phyloP scores from a whole-genome alignment of 768 basidiomycete species.

The Amanita muscaria region DNA sequence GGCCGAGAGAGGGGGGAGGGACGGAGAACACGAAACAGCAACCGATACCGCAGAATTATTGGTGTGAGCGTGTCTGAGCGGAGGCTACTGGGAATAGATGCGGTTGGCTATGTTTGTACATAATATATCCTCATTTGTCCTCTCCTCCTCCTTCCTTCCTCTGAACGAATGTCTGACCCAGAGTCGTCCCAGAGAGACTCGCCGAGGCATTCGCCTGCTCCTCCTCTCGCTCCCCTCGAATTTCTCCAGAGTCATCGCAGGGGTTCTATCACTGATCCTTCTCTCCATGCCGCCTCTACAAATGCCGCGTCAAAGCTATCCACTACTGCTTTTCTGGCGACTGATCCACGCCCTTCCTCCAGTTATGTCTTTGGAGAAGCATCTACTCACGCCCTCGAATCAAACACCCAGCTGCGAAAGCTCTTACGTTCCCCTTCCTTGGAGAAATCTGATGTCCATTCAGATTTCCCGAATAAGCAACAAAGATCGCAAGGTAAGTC shows the following conservation, averaged over 20 bases:
- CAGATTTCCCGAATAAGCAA: conserved; percentile 12
- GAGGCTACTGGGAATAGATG: conserved; percentile 21
- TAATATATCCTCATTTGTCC: conserved; percentile 13
- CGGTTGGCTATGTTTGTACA: conserved; percentile 22
- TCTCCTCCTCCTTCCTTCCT: conserved; percentile 8
- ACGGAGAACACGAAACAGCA: conserved; percentile 50
- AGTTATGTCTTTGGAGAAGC: conserved; percentile 70
- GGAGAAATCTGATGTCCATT: conserved; percentile 29
- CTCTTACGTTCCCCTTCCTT: conserved; percentile 50
- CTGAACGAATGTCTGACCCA: conserved; percentile 5
- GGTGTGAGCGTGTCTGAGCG: conserved; percentile 29
- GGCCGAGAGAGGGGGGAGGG: conserved; percentile 15
- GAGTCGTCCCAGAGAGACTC: conserved; percentile 11
- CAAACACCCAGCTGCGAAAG: conserved; percentile 44
- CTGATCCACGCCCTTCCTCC: conserved; percentile 50
- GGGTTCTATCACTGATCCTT: conserved; percentile 79
- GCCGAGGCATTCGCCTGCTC: conserved; percentile 41
- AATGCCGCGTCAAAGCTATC: conserved; percentile 17
- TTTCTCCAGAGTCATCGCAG: conserved; percentile 74
- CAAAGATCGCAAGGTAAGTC: background rate
- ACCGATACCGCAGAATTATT: conserved; percentile 36
- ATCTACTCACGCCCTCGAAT: too few relatives aligned
- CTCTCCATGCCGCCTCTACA: conserved; percentile 52
- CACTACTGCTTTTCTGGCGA: conserved; percentile 20
- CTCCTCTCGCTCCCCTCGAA: conserved; percentile 68